phyloP scores from a whole-genome alignment of 1,139 yeast genomes.

The Wickerhamomyces sp. region DNA sequence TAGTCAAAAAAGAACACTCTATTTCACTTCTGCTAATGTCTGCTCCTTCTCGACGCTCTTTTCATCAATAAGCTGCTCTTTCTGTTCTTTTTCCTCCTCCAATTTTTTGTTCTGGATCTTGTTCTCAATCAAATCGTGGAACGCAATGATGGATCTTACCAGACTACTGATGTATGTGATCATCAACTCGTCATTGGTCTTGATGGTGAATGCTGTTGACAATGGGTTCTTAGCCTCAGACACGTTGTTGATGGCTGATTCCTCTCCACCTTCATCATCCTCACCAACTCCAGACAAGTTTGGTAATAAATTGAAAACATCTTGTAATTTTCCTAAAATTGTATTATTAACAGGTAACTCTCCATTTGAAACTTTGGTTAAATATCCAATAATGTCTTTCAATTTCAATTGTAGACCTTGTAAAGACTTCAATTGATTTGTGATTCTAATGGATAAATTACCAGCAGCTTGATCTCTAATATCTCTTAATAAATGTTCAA shows the following conservation, averaged over 20 bases:
- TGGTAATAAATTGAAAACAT: conserved; percentile 89
- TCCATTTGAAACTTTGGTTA: conserved; percentile 67
- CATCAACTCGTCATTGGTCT: conserved; percentile 96
- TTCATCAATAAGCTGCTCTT: conserved; percentile 14
- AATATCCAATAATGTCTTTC: conserved; percentile 71
- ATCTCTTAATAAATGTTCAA: conserved; percentile 90
- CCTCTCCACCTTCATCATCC: conserved; percentile 9
- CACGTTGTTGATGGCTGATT: conserved; percentile 20
- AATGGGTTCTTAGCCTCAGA: conserved; percentile 39
- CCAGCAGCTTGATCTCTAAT: conserved; percentile 97
- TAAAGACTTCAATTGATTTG: conserved; percentile 84
- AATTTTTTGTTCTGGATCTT: conserved; percentile 78
- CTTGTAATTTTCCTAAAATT: conserved; percentile 89
- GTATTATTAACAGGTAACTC: conserved; percentile 84
- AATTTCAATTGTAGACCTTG: conserved; percentile 82
- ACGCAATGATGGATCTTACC: conserved; percentile 92
- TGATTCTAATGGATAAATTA: conserved; percentile 75
- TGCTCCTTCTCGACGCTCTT: conserved; percentile 20
- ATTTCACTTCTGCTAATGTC: conserved; percentile 7
- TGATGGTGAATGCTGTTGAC: conserved; percentile 78
- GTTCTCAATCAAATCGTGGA: conserved; percentile 94
- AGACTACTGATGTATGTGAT: conserved; percentile 82
- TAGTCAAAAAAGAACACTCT: neutral
- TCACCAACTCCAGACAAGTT: conserved; percentile 46
- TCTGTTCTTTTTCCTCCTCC: conserved; percentile 24